Base-by-base conservation (phyloP, 345 rosid genomes). In the Mangifera indica region DNA sequence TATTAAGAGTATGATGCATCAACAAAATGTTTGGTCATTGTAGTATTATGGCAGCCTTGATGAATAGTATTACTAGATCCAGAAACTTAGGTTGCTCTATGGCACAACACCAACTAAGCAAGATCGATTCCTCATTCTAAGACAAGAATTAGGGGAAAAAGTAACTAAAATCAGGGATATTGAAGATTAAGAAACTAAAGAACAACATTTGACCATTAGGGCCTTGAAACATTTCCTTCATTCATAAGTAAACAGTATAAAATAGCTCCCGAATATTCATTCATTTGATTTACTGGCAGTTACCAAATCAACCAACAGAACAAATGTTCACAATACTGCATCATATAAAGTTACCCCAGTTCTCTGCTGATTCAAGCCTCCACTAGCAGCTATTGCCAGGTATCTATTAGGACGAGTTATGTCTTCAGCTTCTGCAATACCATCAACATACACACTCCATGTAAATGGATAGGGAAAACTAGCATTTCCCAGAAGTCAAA, bases 281-380 rank as follows among this genome's bases (percentile, higher is more conserved):
- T 29, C 61, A 32, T 48, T 4, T 10, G 29, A 56, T 21, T 56
- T 21, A 11, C 3, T 57, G 4, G 63, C 14, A 18, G 44, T 29
- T 22, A 14, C 53, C 57, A 66, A 52, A 49, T 58, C 7, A 53
- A 59, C 40, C 18, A 46, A 48, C n/a, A 37, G 25, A 26, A 67
- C 24, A 64, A 18, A 70, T 29, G 53, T 21, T 12, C 10, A 5
- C 49, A 26, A n/a, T 46, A 63, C 52, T 63, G 48, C 17, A 21
- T 37, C 21, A 34, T 21, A 32, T 48, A 67, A 84, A 79, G 72
- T 63, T 80, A 93, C 98, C 86, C 98, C 98, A 24, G 98, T 93
- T 73, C 98, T 82, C 63, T 93, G 98, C 79, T 93, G 98, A 85
- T 93, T 93, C 86, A 93, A 84, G 34, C 98, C 98, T 74, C 98